phyloP scores from a whole-genome alignment of 1,139 yeast species.

The Geotrichum fermentans region DNA sequence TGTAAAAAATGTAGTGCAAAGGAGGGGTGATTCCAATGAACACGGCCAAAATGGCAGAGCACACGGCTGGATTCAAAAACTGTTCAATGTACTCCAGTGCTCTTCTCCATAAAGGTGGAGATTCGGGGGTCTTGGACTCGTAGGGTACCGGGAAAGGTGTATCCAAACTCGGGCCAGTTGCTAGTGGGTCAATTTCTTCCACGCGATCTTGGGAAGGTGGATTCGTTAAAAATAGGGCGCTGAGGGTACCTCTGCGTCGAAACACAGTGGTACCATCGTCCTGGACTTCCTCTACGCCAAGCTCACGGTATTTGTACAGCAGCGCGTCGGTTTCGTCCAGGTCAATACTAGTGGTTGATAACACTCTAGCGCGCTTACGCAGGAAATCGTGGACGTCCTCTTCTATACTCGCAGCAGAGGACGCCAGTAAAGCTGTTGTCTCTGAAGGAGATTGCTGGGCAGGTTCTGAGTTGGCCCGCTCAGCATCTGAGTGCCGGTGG shows the following conservation, averaged over 20 bases:
- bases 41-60: slow-evolving; percentile 24
- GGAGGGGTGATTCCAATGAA: slow-evolving; percentile 25
- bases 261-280: slow-evolving; percentile 1
- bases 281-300: neutral
- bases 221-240: neutral
- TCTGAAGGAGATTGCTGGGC: slow-evolving; percentile 1
- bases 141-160: neutral
- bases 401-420: neutral
- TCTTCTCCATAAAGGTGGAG: neutral
- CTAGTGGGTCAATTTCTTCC: neutral
- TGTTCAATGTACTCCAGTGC: slow-evolving; percentile 13
- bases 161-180: neutral
- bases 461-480: neutral
- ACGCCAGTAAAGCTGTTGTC: slow-evolving; percentile 6
- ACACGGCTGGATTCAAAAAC: slow-evolving; percentile 25
- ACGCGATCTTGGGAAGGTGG: neutral
- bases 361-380: slow-evolving; percentile 10
- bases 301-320: slow-evolving; percentile 4
- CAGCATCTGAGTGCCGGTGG: neutral
- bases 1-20: slow-evolving; percentile 23
- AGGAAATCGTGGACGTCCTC: neutral
- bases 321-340: slow-evolving; percentile 17
- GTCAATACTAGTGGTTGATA: slow-evolving; percentile 16
- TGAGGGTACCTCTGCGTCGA: neutral
- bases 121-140: neutral